Evolutionary conservation across 495 filamentous ascomycete species (phyloP).

Genomic region (Aspergillus nidulans): DNA sequence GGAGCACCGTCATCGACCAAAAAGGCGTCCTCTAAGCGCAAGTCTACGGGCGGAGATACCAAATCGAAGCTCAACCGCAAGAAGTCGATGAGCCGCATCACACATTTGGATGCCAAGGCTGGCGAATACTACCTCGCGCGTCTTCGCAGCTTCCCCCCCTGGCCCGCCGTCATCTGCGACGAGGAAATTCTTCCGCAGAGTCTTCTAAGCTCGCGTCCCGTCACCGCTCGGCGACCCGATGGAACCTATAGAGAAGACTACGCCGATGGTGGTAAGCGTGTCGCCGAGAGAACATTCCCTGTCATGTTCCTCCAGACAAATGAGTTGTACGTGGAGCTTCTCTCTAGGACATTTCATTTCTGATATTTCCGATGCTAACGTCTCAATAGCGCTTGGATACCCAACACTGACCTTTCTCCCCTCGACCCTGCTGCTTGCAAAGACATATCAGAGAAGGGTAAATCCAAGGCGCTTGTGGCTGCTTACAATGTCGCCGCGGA

Average conservation of each 20-base stretch:
- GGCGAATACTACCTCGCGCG: conserved; percentile 83
- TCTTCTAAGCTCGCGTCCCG: conserved; percentile 67
- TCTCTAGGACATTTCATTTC: neutral
- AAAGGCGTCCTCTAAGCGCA: conserved; percentile 52
- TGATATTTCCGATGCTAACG: conserved; percentile 9
- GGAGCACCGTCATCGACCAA: conserved; percentile 45
- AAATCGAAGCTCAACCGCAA: conserved; percentile 80
- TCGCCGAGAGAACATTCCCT: conserved; percentile 76
- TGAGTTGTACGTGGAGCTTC: conserved; percentile 72
- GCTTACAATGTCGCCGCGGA: conserved; percentile 73
- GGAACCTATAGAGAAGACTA: conserved; percentile 81
- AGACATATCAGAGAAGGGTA: conserved; percentile 60
- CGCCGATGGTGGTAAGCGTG: conserved; percentile 76
- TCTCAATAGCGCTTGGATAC: conserved; percentile 68
- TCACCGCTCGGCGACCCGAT: conserved; percentile 73
- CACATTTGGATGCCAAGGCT: conserved; percentile 72
- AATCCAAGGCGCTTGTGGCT: conserved; percentile 65
- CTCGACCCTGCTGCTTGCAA: conserved; percentile 66
- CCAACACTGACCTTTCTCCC: conserved; percentile 70
- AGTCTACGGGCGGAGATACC: conserved; percentile 61
- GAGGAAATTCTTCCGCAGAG: conserved; percentile 81
- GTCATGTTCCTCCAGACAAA: conserved; percentile 93
- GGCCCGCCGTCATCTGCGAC: conserved; percentile 87
- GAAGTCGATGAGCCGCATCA: conserved; percentile 66
- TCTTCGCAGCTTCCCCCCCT: conserved; percentile 84